Evolutionary conservation across 495 filamentous ascomycete genomes (phyloP), one percentile per base, ranked within the genome.

Genomic region (Penicillium turbatum): DNA sequence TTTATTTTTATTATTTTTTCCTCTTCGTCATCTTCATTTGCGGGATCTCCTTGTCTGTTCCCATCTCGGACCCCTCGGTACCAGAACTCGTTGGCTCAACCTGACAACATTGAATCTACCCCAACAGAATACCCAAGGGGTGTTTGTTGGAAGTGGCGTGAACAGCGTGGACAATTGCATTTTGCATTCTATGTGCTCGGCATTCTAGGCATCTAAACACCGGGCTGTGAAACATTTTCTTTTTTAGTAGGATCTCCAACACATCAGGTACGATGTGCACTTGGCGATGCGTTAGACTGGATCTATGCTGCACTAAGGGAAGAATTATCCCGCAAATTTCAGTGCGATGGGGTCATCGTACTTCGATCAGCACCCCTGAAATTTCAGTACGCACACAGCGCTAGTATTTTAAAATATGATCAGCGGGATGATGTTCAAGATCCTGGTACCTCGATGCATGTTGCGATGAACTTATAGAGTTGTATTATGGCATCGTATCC

Each of bases 291-390:
- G 47, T 55, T 64, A 64, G 55, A 48, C 51, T 58, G 29, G 63
- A 60, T 57, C 51, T 36, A 60, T 34, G 54, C 27, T 16, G 45
- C 40, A 27, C 35, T 41, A 45, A 36, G 51, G 55, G 55, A 54
- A 49, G 17, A 60, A 55, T 56, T 62, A 59, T 62, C 60, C 60
- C 63, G 60, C 63, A 65, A 41, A 48, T 38, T 48, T 48, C 35
- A 31, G 43, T 37, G 39, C 43, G 17, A 58, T 59, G 51, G 62
- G 31, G 63, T 66, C 60, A 66, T 61, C 34, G 60, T 56, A 34
- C 57, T 39, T 42, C 29, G 54, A 57, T 63, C 56, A 42, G 44
- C 48, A 24, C 17, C 51, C 55, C 55, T 42, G 51, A 32, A 34
- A 42, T 30, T 21, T 35, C 32, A 13, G 35, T 49, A 9, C 4